A percentile compares a stretch with the other conserved stretches of the same genome.
These are phyloP conservation scores for Musa schizocarpa DNA, from an alignment of 176 grass and related monocot genomes.

Conservation along the genomic window DNA sequence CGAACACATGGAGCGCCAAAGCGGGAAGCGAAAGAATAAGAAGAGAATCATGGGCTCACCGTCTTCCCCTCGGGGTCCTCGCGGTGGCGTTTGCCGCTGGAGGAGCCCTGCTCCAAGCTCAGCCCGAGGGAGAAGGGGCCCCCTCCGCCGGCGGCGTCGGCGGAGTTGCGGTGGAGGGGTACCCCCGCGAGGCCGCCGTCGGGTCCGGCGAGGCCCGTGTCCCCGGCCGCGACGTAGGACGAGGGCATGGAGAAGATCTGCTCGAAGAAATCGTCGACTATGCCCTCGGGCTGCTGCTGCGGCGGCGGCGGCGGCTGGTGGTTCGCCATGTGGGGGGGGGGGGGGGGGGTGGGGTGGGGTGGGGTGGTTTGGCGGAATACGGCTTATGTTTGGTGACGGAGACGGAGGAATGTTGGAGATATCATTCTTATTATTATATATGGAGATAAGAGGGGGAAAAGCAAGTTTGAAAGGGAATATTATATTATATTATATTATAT, in stretches of 20 bases:
- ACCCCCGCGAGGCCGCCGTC: not conserved
- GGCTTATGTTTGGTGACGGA: not conserved
- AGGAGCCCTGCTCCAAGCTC: not conserved
- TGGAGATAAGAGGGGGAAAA: too few relatives aligned
- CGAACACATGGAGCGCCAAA: not conserved
- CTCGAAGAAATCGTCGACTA: constrained; percentile 73
- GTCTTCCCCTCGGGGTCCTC: constrained; percentile 43
- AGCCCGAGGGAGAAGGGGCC: constrained; percentile 20
- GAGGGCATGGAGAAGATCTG: constrained; percentile 69
- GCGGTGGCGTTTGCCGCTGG: constrained; percentile 34
- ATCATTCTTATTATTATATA: not conserved
- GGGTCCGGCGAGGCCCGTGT: constrained; percentile 27
- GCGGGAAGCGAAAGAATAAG: not conserved
- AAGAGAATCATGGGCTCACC: constrained; percentile 19
- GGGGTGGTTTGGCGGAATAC: not conserved
- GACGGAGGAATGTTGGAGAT: not conserved
- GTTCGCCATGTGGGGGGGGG: constrained; percentile 46
- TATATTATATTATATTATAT: too few relatives aligned
- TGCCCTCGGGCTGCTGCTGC: constrained; percentile 35
- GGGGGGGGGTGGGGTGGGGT: too few relatives aligned
- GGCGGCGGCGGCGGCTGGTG: constrained; percentile 15
- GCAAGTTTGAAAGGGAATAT: not conserved
- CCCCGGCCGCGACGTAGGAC: constrained; percentile 12
- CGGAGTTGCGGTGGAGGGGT: not conserved
- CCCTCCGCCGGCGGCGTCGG: constrained; percentile 14